Evolutionary conservation across 1,284 basidiomycete species (phyloP), one percentile per base, ranked within the genome.

Genomic region (Quambalaria eucalypti): DNA sequence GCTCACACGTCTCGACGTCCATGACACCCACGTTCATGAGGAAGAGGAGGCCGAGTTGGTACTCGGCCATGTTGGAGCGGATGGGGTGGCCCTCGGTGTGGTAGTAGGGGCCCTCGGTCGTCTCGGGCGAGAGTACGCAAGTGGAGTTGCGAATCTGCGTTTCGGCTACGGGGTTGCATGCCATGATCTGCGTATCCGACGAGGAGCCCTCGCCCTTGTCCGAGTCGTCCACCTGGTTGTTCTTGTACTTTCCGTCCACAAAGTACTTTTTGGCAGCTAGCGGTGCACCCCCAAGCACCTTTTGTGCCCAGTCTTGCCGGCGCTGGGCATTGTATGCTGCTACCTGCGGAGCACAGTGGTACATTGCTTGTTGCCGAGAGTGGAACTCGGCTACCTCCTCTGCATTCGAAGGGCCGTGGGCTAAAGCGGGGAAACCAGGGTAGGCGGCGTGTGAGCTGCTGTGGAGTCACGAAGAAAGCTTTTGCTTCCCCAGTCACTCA

Each of bases 1-100:
- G 84, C 64, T 83, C 76, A 77, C 86, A 87, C 1, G 85, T 86
- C 62, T 84, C 81, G 7, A 86, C 82, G 64, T 87, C 85, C 55
- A 87, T 84, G 7, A 86, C 82, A 29, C 84, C 85, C 39, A 87
- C 84, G 63, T 87, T 83, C 59, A 86, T 79, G 55, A 78, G 69
- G 64, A 83, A 77, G 29, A 77, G 71, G 6, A 83, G 70, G 50
- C 82, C 82, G 16, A 80, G 67, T 72, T 82, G 78, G 61, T 78
- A 76, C 56, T 82, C 82, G 28, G 78, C 79, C 65, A 83, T 77
- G 74, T 83, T 79, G 51, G 76, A 68, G 29, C 81, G 80, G 51
- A 83, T 74, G 28, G 77, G 78, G 75, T 82, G 77, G 9, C 76
- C 74, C 49, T 67, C 72, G 31, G 61, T 62, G 69, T 80, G 79